Evolutionary conservation across 306 rosid species (phyloP), one percentile per base, ranked within the genome.

Genomic region (Vigna angularis): DNA sequence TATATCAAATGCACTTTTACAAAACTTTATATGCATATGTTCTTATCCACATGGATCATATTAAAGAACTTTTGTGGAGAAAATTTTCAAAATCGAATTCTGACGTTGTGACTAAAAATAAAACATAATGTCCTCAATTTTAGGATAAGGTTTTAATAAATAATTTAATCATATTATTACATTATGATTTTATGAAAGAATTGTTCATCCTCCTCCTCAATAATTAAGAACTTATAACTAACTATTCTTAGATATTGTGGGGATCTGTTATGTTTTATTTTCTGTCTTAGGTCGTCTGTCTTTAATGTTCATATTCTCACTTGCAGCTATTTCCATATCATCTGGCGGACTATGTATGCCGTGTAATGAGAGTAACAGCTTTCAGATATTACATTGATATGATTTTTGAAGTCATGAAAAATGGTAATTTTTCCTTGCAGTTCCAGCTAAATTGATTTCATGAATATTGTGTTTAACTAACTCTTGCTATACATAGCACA

Each of bases 281-380:
- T 7, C 62, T 81, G 63, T 22, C 64, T 52, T 77, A 58, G 49
- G 61, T 68, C 34, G 71, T 79, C 64, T 74, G 79, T 59, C 73
- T 69, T 76, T 88, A 76, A 85, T 78, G 70, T 86, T 72, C 70
- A 67, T 52, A 6, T 79, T 66, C 79, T 84, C 85, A 66, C 69
- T 82, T 90, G 94, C 98, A 94, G 98, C 87, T 92, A 63, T 94
- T 85, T 88, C 98, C 98, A 53, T 94, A 94, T 83, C 97, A 92
- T 83, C 90, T 94, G 83, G 91, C 96, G 1, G 94, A 85, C 73
- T 89, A 94, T 81, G 90, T 94, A 80, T 92, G 98, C 81, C 94
- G 98, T 53, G 94, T 94, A 56, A 90, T 92, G 98, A 89, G 98
- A 86, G 84, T 94, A 48, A 90, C 97, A 17, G 88, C 98, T 52